These are phyloP conservation scores for Bolboschoenoplectus hybrid DNA, from an alignment of 202 grass and related monocot species.

Conservation along the genomic window DNA sequence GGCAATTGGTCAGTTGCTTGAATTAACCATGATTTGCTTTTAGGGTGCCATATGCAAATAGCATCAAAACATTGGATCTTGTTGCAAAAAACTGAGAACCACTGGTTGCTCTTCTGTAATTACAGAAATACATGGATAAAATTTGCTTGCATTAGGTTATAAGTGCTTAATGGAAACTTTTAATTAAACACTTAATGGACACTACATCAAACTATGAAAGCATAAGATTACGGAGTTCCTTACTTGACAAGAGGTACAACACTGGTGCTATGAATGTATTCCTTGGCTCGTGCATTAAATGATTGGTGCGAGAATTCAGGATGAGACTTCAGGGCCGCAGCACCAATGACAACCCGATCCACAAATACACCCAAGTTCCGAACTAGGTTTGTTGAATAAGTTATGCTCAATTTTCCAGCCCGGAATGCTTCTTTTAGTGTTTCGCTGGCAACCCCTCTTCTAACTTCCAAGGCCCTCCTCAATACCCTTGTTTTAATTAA, in stretches of 20 bases:
- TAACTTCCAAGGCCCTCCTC: conserved; percentile 70
- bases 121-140: background rate
- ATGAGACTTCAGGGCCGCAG: conserved; percentile 56
- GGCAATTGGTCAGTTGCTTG: background rate
- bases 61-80: background rate
- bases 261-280: conserved; percentile 59
- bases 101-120: background rate
- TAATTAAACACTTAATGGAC: background rate
- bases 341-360: conserved; percentile 74
- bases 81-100: background rate
- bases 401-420: conserved; percentile 63
- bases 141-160: background rate
- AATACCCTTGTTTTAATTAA: conserved; percentile 50
- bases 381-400: conserved; percentile 69
- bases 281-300: conserved; percentile 76
- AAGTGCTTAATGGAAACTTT: background rate
- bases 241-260: conserved; percentile 85
- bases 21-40: background rate
- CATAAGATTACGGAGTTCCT: background rate
- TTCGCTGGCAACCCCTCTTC: conserved; percentile 67
- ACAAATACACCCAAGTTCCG: conserved; percentile 57
- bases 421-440: conserved; percentile 53
- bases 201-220: conserved; percentile 5
- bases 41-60: background rate
- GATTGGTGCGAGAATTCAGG: conserved; percentile 76